A percentile compares a stretch with the other conserved stretches of the same genome.
Evolutionary conservation across 2,329 filamentous ascomycete species (phyloP).

Genomic region (Fusarium sambucinum): DNA sequence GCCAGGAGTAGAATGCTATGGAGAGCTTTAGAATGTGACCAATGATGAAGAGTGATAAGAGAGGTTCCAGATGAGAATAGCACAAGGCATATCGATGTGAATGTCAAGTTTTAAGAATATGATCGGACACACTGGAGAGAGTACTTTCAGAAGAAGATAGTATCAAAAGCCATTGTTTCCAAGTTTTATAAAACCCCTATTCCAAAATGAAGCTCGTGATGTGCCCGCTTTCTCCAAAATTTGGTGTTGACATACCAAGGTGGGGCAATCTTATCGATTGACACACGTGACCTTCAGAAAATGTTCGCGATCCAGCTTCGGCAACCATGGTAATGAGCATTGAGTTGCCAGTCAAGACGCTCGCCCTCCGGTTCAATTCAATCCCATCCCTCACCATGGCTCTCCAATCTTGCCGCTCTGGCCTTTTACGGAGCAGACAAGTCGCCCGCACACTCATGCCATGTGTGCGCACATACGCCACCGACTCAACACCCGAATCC

Average conservation of each 20-base stretch:
- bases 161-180: background rate
- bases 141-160: background rate
- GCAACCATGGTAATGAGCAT: conserved; percentile 3
- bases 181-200: too few relatives aligned
- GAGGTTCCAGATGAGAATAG: background rate
- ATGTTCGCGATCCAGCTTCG: conserved; percentile 48
- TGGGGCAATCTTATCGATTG: conserved; percentile 36
- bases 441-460: conserved; percentile 41
- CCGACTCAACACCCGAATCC: conserved; percentile 47
- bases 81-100: background rate
- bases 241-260: conserved; percentile 34
- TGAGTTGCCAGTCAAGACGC: conserved; percentile 16
- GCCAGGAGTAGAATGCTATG: background rate
- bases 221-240: background rate
- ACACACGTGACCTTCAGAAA: conserved; percentile 51
- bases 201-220: conserved; percentile 23
- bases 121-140: too few relatives aligned
- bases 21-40: background rate
- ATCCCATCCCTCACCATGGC: conserved; percentile 47
- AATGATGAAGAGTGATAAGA: background rate
- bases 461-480: conserved; percentile 49
- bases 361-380: conserved; percentile 9
- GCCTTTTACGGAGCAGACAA: conserved; percentile 46
- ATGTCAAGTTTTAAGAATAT: fast-evolving
- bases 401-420: conserved; percentile 51